Conservation (phyloP, 2,329 filamentous ascomycete genomes). For the Trichoderma endophyticum region DNA sequence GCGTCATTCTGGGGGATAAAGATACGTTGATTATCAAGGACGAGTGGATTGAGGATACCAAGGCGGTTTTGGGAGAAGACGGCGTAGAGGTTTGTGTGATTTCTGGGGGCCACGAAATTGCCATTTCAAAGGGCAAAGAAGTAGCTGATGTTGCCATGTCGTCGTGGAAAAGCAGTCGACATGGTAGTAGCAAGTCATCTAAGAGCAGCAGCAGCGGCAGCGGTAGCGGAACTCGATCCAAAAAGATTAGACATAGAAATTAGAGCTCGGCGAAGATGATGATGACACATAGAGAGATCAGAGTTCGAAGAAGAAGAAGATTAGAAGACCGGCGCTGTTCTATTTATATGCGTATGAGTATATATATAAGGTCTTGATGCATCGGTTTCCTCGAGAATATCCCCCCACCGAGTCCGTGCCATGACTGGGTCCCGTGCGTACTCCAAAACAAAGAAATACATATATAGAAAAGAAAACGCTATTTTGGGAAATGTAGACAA, state of each 20-base stretch:
- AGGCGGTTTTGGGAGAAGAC: slow-evolving; percentile 54
- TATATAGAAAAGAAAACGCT: background rate
- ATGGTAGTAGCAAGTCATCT: background rate
- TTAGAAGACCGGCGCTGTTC: background rate
- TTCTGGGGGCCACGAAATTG: slow-evolving; percentile 67
- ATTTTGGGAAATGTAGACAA: background rate
- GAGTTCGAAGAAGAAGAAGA: background rate
- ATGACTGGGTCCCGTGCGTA: background rate
- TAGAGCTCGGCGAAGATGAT: background rate
- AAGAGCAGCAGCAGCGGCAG: background rate
- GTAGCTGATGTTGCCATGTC: slow-evolving; percentile 46
- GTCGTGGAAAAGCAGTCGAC: slow-evolving; percentile 30
- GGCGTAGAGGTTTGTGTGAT: slow-evolving; percentile 54
- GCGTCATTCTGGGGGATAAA: slow-evolving; percentile 62
- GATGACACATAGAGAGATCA: background rate
- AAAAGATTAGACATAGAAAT: slow-evolving; percentile 12
- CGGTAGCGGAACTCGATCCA: background rate
- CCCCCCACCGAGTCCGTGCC: background rate
- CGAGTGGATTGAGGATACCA: slow-evolving; percentile 62
- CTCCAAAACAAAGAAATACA: background rate
- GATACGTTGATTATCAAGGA: slow-evolving; percentile 66
- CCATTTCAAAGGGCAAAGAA: slow-evolving; percentile 57
- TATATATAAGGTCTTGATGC: background rate
- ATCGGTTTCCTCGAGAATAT: background rate
- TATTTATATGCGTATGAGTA: background rate